These are phyloP conservation scores for Fennellomyces sp. DNA, from an alignment of 371 early-diverging fungal species.

Conservation along the genomic window DNA sequence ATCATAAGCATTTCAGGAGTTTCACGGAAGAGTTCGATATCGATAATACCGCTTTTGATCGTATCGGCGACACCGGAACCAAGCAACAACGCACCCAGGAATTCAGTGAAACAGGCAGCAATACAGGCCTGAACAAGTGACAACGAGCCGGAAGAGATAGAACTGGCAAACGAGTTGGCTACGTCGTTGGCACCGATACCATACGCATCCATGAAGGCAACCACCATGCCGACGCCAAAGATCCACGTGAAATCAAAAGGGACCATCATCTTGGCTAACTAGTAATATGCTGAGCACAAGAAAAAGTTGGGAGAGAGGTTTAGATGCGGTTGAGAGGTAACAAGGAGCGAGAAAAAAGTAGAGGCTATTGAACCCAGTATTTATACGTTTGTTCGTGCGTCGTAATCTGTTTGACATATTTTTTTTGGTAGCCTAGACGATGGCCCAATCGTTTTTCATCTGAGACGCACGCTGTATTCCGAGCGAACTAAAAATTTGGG, in stretches of 20 bases:
- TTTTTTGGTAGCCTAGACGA: background rate
- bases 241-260: slow-evolving; percentile 75
- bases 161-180: slow-evolving; percentile 86
- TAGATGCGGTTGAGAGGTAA: background rate
- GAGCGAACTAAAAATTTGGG: background rate
- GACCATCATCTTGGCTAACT: slow-evolving; percentile 45
- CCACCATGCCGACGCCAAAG: slow-evolving; percentile 71
- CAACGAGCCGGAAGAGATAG: slow-evolving; percentile 82
- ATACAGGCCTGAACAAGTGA: slow-evolving; percentile 72
- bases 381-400: background rate
- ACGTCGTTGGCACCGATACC: slow-evolving; percentile 92
- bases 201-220: slow-evolving; percentile 66
- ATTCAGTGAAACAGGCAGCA: slow-evolving; percentile 86
- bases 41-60: slow-evolving; percentile 78
- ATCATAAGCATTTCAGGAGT: slow-evolving; percentile 81
- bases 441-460: background rate
- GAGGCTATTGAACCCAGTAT: background rate
- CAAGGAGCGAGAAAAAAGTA: background rate
- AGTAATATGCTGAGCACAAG: background rate
- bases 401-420: background rate
- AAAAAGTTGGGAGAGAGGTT: background rate
- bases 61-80: slow-evolving; percentile 78
- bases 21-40: slow-evolving; percentile 44
- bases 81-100: slow-evolving; percentile 80
- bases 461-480: background rate